A percentile compares a stretch with the other conserved stretches of the same genome.
Conservation (phyloP, 352 stramenopile genomes). For the Phytopythium mirpurense region DNA sequence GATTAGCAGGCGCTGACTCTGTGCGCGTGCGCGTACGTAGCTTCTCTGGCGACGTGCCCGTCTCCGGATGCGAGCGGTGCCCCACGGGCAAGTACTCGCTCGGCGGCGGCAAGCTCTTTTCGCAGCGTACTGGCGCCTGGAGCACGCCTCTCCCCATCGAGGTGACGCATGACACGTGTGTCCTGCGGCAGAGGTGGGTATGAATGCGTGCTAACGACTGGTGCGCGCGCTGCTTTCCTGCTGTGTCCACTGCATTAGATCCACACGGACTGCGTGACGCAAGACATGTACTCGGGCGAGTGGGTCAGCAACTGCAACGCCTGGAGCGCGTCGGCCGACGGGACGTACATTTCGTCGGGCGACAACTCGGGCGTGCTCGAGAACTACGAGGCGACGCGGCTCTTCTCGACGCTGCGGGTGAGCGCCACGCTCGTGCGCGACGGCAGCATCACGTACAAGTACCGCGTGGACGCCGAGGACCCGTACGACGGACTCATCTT, state of each 20-base stretch:
- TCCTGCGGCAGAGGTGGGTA: too few species aligned
- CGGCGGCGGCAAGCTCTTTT: constrained; percentile 69
- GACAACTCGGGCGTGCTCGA: constrained; percentile 68
- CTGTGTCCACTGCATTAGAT: constrained; percentile 14
- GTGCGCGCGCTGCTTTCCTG: not conserved
- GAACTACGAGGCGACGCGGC: constrained; percentile 48
- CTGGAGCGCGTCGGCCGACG: constrained; percentile 53
- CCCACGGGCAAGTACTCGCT: constrained; percentile 71
- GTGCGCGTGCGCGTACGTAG: constrained; percentile 14
- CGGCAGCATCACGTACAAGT: constrained; percentile 75
- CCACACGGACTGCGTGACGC: constrained; percentile 67
- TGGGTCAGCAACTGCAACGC: constrained; percentile 75
- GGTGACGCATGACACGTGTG: constrained; percentile 11
- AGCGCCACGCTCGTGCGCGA: constrained; percentile 72
- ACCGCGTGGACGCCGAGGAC: constrained; percentile 61
- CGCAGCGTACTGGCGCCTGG: constrained; percentile 64
- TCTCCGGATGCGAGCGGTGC: constrained; percentile 72
- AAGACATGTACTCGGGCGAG: constrained; percentile 69
- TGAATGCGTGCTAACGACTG: not conserved
- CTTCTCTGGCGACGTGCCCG: constrained; percentile 45
- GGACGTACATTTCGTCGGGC: constrained; percentile 57
- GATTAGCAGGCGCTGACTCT: constrained; percentile 1
- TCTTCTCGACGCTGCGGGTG: constrained; percentile 73
- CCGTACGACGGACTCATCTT: constrained; percentile 78
- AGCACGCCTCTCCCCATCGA: constrained; percentile 48